Evolutionary conservation across 371 early-diverging fungal species (phyloP), one percentile per base, ranked within the genome.

Genomic region (Mortierella sp.): DNA sequence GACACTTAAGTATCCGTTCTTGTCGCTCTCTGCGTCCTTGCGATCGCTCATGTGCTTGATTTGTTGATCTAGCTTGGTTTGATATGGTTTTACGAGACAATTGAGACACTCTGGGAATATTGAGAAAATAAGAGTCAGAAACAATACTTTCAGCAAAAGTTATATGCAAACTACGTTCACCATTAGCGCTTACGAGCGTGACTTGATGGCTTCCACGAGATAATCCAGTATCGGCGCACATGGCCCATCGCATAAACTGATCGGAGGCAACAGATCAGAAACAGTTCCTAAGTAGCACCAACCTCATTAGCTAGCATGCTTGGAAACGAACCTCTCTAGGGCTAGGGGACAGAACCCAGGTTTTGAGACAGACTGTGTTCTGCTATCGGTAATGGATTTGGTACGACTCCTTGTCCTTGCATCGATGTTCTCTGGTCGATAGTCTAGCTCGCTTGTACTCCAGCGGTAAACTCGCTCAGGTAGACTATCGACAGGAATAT

Each of bases 381-480:
- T 55, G 30, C 30, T 40, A 20, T 35, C 35, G 18, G n/a, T 54
- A 24, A 20, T 18, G 24, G 62, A 45, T 24, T 61, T 20, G 8
- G 35, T 22, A 51, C 63, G 77, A 24, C 28, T 64, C 24, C 68
- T 66, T 14, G 55, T 32, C 35, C 12, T 57, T 0, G 57, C 37
- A 20, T 62, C 66, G 20, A 22, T 47, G 32, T 24, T 30, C 9
- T 65, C 60, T 9, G 79, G 71, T 8, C 69, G 68, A 54, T 79
- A 79, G 32, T 71, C 70, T 3, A 79, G 67, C 9, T 79, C 79
- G 49, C 24, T 20, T 2, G 40, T 68, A 24, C 66, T 66, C 79
- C 79, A 79, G 0, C 64, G 55, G 45, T 71, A 74, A n/a, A 78
- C 74, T 32, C 65, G 73, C 45, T 72, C 68, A 20, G 78, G 68